A percentile compares a stretch with the other conserved stretches of the same genome.
phyloP scores from a whole-genome alignment of 768 basidiomycete species.

The Mycena albidolilacea region DNA sequence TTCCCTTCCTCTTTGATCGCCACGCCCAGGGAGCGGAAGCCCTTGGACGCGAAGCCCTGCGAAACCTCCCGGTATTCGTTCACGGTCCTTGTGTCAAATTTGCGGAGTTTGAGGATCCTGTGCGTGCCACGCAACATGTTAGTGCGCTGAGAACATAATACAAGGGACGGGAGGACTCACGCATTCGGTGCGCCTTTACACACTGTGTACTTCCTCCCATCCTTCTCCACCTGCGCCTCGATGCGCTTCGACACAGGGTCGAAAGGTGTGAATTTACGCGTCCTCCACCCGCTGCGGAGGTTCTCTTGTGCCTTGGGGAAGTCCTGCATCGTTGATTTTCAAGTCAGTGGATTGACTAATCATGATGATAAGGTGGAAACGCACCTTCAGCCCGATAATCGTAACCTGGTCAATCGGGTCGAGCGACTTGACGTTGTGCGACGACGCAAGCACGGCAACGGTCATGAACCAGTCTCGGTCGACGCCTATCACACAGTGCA shows the following conservation, averaged over 20 bases:
- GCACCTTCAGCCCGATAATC: conserved; percentile 55
- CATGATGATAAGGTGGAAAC: not conserved
- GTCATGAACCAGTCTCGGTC: conserved; percentile 49
- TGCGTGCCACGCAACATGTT: too few species aligned
- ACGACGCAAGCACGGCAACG: conserved; percentile 60
- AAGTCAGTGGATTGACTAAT: too few species aligned
- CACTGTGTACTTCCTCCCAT: conserved; percentile 58
- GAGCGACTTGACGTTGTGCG: conserved; percentile 60
- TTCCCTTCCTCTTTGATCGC: conserved; percentile 60
- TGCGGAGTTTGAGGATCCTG: conserved; percentile 59
- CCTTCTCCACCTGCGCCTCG: conserved; percentile 61
- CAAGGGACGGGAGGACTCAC: conserved; percentile 34
- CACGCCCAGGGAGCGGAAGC: conserved; percentile 63
- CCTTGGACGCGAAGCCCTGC: conserved; percentile 58
- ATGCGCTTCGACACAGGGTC: conserved; percentile 68
- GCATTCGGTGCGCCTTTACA: conserved; percentile 65
- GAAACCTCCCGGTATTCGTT: conserved; percentile 51
- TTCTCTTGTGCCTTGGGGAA: conserved; percentile 62
- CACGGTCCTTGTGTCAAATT: conserved; percentile 51
- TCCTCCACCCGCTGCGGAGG: conserved; percentile 59
- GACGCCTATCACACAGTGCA: conserved; percentile 37
- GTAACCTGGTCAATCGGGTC: conserved; percentile 67
- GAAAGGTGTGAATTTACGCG: conserved; percentile 62
- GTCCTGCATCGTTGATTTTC: conserved; percentile 42
- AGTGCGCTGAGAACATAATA: not conserved